phyloP scores from a whole-genome alignment of 306 rosid genomes.

The Vigna mungo region DNA sequence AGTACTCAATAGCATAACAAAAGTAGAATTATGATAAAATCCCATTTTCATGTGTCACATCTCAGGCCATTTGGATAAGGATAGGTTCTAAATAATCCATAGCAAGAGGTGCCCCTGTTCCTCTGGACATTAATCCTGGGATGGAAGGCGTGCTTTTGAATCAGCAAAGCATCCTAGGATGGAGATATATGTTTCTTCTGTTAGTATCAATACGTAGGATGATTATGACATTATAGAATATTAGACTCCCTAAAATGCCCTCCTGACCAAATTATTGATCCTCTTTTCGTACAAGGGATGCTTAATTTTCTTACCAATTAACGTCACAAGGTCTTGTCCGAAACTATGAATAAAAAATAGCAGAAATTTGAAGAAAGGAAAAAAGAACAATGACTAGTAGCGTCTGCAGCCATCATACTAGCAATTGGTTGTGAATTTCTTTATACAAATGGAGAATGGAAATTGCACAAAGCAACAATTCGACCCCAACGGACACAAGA shows the following conservation, averaged over 20 bases:
- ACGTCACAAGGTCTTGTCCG: conserved; percentile 17
- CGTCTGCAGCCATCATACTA: background rate
- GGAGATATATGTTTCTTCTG: conserved; percentile 15
- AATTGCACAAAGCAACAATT: conserved; percentile 32
- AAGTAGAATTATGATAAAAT: background rate
- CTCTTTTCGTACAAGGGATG: conserved; percentile 19
- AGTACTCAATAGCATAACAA: background rate
- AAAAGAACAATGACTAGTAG: background rate
- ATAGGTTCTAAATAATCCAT: conserved; percentile 18
- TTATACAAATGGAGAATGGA: conserved; percentile 37
- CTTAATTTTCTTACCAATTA: conserved; percentile 9
- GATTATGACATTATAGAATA: conserved; percentile 32
- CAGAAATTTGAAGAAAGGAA: background rate
- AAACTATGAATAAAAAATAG: background rate
- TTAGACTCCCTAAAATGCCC: background rate
- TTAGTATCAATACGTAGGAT: background rate
- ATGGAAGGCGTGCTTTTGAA: too few relatives aligned
- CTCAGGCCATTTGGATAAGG: conserved; percentile 25
- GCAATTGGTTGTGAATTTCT: conserved; percentile 14
- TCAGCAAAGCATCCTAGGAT: conserved; percentile 26
- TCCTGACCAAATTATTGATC: background rate
- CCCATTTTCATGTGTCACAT: conserved; percentile 18
- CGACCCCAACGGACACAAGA: conserved; percentile 49
- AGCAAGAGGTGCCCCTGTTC: background rate
- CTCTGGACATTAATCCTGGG: background rate